Base-by-base conservation (phyloP, 108 stramenopile species). In the Skeletonema tropicum region DNA sequence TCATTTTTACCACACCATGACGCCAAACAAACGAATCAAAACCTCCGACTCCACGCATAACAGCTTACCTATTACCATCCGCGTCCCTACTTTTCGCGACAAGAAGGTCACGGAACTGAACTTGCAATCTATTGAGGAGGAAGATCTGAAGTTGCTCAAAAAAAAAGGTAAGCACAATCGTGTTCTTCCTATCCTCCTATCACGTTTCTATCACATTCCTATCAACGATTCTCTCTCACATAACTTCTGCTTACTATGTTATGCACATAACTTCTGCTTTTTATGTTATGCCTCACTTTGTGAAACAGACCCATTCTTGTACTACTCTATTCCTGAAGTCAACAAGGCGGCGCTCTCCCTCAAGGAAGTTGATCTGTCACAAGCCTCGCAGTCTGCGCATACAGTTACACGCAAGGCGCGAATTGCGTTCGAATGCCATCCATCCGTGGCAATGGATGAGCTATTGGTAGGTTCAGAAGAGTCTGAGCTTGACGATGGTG, bases 241-340 rank as follows among this genome's bases (percentile, higher is more conserved):
- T 19, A 19, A 6, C 17, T 19, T n/a, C 48, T 49, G 5, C 48
- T 49, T 11, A 48, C 15, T 49, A 49, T 19, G 6, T 5, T 2
- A 29, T 29, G 26, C 45, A 46, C 45, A n/a, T n/a, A n/a, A 4
- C 45, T n/a, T 9, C 45, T 46, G 13, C 14, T 46, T 35, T 14
- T 13, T n/a, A 46, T n/a, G 15, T 7, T 35, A 35, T 19, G 6
- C 48, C 48, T 49, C 6, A n/a, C 48, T 21, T 12, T 39, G 11
- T 39, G 38, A 39, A 39, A 49, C 48, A 49, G 48, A 49, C 48
- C 48, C 48, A 19, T 49, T 21, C 48, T 49, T 49, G 17, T 49
- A 49, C 48, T 49, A 49, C 48, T 49, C 48, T 17, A 49, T 49
- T 19, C 48, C 48, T 19, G 48, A 17, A 17, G 48, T 49, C 48